Evolutionary conservation across 2,329 filamentous ascomycete species (phyloP).

Genomic region (Cyanodermella asteris): DNA sequence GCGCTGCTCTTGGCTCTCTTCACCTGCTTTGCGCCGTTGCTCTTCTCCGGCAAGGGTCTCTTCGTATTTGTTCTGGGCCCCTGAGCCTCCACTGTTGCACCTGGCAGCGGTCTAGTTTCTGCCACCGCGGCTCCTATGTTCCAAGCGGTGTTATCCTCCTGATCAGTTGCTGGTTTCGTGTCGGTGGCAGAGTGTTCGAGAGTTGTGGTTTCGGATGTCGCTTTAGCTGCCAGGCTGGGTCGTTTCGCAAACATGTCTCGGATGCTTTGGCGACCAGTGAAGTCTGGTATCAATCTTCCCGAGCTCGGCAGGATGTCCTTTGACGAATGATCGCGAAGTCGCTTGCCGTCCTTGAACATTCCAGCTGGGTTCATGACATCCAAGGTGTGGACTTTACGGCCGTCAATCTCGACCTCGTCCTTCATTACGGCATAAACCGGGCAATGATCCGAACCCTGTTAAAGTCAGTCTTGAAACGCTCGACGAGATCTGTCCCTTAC

Average conservation of each 20-base stretch:
- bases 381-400: conserved; percentile 29
- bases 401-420: conserved; percentile 34
- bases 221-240: conserved; percentile 12
- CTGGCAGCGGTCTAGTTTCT: too few species aligned
- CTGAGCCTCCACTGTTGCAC: too few species aligned
- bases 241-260: conserved; percentile 74
- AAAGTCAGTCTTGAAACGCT: conserved; percentile 8
- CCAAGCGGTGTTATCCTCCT: too few species aligned
- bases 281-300: conserved; percentile 68
- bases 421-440: conserved; percentile 64
- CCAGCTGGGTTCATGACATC: conserved; percentile 62
- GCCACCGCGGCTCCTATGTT: too few species aligned
- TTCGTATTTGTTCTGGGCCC: too few species aligned
- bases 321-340: conserved; percentile 41
- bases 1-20: too few species aligned
- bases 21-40: too few species aligned
- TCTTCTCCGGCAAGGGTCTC: too few species aligned
- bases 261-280: conserved; percentile 64
- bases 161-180: too few species aligned
- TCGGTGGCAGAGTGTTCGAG: too few species aligned
- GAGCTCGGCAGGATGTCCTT: conserved; percentile 54
- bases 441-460: conserved; percentile 75
- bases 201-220: too few species aligned
- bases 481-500: conserved; percentile 18
- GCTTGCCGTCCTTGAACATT: conserved; percentile 45